Evolutionary conservation across 805 yeast species (phyloP).

Genomic region (Starmerella geochares): DNA sequence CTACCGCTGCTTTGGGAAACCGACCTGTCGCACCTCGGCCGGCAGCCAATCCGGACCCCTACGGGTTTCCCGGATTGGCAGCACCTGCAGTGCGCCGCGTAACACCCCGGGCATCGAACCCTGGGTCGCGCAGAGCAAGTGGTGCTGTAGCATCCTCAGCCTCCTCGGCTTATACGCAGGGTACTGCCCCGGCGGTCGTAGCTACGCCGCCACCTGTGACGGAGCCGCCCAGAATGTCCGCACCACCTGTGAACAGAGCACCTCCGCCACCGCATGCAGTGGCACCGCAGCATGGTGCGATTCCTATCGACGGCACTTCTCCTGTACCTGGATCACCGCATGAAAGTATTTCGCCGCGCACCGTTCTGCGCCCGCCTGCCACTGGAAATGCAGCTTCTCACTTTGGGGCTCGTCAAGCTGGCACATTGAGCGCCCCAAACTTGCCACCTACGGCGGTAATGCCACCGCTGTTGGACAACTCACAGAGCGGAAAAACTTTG

Average conservation of each 20-base stretch:
- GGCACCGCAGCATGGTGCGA: not conserved
- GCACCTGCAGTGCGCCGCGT: not conserved
- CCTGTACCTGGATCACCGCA: too few species aligned
- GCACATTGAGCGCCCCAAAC: not conserved
- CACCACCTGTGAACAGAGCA: not conserved
- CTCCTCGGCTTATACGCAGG: not conserved
- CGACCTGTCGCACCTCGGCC: slow-evolving; percentile 1
- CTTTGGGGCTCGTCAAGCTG: not conserved
- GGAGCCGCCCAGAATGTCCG: not conserved
- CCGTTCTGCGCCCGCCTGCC: not conserved
- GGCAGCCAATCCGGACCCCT: slow-evolving; percentile 22
- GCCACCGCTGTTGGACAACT: too few species aligned
- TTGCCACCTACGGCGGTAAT: not conserved
- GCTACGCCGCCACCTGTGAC: not conserved
- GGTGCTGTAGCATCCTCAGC: not conserved
- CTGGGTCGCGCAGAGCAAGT: not conserved
- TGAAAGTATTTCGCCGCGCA: not conserved
- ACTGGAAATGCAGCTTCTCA: not conserved
- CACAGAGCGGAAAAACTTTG: too few species aligned
- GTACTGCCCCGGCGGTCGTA: not conserved
- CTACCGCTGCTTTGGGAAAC: not conserved
- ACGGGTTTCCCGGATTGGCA: slow-evolving; percentile 22
- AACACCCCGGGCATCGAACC: not conserved
- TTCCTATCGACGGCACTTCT: too few species aligned
- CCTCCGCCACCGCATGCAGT: not conserved